These are phyloP conservation scores for Rhynchospora tenuis DNA, from an alignment of 176 grass and related monocot genomes.

Conservation along the genomic window DNA sequence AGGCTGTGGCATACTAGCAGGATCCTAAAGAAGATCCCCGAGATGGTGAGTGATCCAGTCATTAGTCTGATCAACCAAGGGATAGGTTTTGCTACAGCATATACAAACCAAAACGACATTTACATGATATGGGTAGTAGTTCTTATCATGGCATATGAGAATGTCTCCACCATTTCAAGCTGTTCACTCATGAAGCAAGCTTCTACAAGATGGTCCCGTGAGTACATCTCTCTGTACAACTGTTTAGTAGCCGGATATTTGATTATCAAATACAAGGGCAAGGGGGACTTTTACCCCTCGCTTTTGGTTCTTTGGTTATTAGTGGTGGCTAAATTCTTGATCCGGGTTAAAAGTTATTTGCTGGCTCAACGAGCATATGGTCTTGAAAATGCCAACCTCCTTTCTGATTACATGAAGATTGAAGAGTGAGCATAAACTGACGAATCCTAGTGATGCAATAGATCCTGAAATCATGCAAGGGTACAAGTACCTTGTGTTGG, in stretches of 20 bases:
- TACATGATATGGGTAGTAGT: constrained; percentile 2
- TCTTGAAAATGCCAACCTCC: background rate
- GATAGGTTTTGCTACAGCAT: background rate
- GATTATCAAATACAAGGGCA: background rate
- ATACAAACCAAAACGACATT: background rate
- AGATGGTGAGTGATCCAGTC: background rate
- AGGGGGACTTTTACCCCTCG: background rate
- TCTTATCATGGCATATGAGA: constrained; percentile 1
- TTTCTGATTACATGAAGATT: constrained; percentile 43
- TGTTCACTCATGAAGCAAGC: background rate
- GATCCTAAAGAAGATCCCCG: background rate
- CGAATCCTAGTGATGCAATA: background rate
- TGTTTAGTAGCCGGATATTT: background rate
- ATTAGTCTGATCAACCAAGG: background rate
- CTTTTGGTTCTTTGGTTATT: constrained; percentile 40
- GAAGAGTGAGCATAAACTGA: constrained; percentile 26
- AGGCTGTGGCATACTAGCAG: background rate
- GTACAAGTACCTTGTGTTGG: constrained; percentile 36
- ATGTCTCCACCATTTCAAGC: background rate
- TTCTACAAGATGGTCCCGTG: background rate
- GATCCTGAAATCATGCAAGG: constrained; percentile 1
- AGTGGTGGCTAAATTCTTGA: constrained; percentile 26
- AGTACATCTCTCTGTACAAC: background rate
- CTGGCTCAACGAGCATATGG: constrained; percentile 18
- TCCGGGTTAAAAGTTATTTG: constrained; percentile 33